Percentiles rank a stretch among this genome's conserved stretches.
These are phyloP conservation scores for Sonneratia caseolaris DNA, from an alignment of 345 rosid genomes.

Conservation along the genomic window DNA sequence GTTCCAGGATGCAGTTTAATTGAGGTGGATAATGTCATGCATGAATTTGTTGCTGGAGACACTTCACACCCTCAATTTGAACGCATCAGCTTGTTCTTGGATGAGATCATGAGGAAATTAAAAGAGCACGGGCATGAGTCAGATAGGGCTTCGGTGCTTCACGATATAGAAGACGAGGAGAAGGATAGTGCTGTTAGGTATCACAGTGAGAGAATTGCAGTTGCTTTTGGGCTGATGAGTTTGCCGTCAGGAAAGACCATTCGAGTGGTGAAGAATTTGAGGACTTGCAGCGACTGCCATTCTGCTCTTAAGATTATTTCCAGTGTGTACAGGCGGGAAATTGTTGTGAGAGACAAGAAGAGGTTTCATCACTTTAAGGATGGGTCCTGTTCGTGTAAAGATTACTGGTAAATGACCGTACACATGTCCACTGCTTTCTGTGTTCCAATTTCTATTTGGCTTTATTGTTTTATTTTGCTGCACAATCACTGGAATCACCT, in stretches of 20 bases:
- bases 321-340: constrained; percentile 6
- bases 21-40: constrained; percentile 7
- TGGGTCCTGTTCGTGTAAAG: constrained; percentile 9
- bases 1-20: constrained; percentile 10
- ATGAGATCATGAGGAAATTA: constrained; percentile 4
- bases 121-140: constrained; percentile 9
- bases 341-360: constrained; percentile 10
- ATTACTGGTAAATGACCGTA: constrained; percentile 7
- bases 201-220: constrained; percentile 10
- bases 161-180: constrained; percentile 12
- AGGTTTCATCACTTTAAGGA: constrained; percentile 13
- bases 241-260: constrained; percentile 8
- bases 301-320: constrained; percentile 12
- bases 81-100: constrained; percentile 4
- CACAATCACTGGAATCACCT: not conserved
- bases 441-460: not conserved
- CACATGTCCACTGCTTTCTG: not conserved
- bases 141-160: constrained; percentile 6
- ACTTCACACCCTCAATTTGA: constrained; percentile 4
- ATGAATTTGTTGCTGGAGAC: constrained; percentile 12
- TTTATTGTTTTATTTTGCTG: not conserved
- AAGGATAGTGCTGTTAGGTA: constrained; percentile 8
- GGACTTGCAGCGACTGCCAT: constrained; percentile 11
- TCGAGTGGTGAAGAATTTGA: constrained; percentile 10
- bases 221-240: constrained; percentile 13